A percentile compares a stretch with the other conserved stretches of the same genome.
These are phyloP conservation scores for Colletotrichum sp. DNA, from an alignment of 2,329 filamentous ascomycete genomes.

Conservation along the genomic window DNA sequence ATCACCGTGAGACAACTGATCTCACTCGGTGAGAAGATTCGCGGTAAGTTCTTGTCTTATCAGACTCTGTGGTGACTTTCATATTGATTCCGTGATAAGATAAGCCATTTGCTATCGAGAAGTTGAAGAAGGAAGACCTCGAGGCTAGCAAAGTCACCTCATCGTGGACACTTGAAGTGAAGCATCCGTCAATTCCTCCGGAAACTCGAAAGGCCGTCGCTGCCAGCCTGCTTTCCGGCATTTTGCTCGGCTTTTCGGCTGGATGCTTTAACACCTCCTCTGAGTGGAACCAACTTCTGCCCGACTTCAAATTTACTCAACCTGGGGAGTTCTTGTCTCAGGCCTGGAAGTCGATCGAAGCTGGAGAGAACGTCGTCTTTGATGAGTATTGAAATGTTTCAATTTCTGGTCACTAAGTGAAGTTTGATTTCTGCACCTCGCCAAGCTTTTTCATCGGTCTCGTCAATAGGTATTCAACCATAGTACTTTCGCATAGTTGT, in stretches of 20 bases:
- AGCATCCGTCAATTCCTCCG: constrained; percentile 25
- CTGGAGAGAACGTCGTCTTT: background rate
- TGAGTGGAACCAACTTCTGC: constrained; percentile 49
- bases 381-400: background rate
- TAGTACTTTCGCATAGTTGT: background rate
- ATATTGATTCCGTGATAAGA: background rate
- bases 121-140: constrained; percentile 52
- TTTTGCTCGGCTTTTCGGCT: constrained; percentile 34
- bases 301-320: constrained; percentile 45
- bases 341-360: constrained; percentile 32
- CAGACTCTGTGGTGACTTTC: background rate
- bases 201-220: constrained; percentile 24
- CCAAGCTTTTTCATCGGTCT: accelerated
- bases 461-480: background rate
- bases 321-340: constrained; percentile 45
- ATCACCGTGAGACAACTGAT: constrained; percentile 41
- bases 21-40: constrained; percentile 42
- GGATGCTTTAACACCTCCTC: constrained; percentile 43
- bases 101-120: constrained; percentile 38
- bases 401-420: background rate
- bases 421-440: background rate
- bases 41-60: constrained; percentile 32
- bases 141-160: constrained; percentile 42
- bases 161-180: constrained; percentile 42
- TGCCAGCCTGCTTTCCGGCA: constrained; percentile 26